These are phyloP conservation scores for Solanum clarkiae DNA, from an alignment of 257 asterid genomes.

Conservation along the genomic window DNA sequence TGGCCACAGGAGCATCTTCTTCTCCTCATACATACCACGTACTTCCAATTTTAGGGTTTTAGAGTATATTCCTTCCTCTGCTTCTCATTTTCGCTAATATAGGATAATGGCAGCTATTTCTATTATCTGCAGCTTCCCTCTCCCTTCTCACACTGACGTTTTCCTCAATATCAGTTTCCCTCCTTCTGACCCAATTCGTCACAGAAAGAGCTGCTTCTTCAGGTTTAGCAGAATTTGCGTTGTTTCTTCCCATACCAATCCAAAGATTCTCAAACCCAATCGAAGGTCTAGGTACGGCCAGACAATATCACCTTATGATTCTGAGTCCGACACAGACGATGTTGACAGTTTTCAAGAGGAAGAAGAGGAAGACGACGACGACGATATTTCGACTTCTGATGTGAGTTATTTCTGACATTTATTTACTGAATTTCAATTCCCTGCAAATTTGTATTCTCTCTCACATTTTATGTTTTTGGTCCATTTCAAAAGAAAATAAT, in stretches of 20 bases:
- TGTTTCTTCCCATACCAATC: slow-evolving; percentile 64
- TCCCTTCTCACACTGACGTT: background rate
- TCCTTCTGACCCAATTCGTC: background rate
- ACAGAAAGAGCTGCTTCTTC: background rate
- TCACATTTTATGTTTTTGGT: too few species aligned
- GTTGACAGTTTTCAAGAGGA: background rate
- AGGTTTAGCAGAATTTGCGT: slow-evolving; percentile 12
- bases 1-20: background rate
- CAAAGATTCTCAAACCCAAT: slow-evolving; percentile 62
- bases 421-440: background rate
- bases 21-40: background rate
- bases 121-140: background rate
- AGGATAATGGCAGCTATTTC: background rate
- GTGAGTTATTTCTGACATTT: slow-evolving; percentile 19
- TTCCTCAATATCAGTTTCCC: background rate
- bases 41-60: slow-evolving; percentile 13
- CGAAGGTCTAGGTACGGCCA: slow-evolving; percentile 61
- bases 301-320: slow-evolving; percentile 47
- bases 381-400: slow-evolving; percentile 35
- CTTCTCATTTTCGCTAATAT: background rate
- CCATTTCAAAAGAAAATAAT: too few species aligned
- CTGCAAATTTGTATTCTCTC: background rate
- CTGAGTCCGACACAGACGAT: slow-evolving; percentile 30
- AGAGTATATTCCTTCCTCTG: slow-evolving; percentile 25
- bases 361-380: slow-evolving; percentile 11